phyloP scores from a whole-genome alignment of 108 stramenopile genomes.

The Epithemia pelagica region DNA sequence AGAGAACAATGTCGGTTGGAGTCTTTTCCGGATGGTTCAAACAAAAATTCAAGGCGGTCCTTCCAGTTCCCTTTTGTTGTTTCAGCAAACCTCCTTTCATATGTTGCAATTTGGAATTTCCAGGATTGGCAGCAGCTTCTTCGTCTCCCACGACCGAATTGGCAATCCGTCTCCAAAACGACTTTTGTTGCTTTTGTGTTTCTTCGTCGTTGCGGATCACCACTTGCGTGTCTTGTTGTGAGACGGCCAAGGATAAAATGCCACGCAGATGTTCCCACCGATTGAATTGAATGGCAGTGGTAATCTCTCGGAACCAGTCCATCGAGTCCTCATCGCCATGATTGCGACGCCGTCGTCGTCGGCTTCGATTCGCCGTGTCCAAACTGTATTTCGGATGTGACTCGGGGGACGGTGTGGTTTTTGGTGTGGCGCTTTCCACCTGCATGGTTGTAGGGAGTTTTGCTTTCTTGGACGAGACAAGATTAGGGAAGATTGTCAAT shows the following conservation, averaged over 20 bases:
- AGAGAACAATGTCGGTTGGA: not conserved
- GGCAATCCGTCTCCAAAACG: slow-evolving; percentile 8
- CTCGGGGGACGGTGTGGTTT: not conserved
- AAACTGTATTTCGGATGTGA: not conserved
- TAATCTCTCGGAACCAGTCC: slow-evolving; percentile 10
- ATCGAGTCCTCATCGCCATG: not conserved
- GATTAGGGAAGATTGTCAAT: too few species aligned
- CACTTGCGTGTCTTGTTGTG: not conserved
- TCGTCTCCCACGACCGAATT: not conserved
- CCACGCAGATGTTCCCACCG: slow-evolving; percentile 4
- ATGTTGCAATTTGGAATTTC: not conserved
- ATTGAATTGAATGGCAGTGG: slow-evolving; percentile 4
- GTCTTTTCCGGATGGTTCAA: not conserved
- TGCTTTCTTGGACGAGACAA: too few species aligned
- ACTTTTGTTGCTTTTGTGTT: not conserved
- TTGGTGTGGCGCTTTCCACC: not conserved
- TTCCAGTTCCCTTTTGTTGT: not conserved
- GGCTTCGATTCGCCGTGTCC: not conserved
- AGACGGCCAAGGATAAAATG: not conserved
- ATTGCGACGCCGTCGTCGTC: not conserved
- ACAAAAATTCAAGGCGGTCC: not conserved
- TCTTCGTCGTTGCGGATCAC: slow-evolving; percentile 1
- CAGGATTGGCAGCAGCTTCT: not conserved
- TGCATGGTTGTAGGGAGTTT: not conserved
- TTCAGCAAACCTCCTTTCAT: not conserved